A percentile compares a stretch with the other conserved stretches of the same genome.
Conservation (phyloP, 257 asterid species). For the Solanum corneliomulleri region DNA sequence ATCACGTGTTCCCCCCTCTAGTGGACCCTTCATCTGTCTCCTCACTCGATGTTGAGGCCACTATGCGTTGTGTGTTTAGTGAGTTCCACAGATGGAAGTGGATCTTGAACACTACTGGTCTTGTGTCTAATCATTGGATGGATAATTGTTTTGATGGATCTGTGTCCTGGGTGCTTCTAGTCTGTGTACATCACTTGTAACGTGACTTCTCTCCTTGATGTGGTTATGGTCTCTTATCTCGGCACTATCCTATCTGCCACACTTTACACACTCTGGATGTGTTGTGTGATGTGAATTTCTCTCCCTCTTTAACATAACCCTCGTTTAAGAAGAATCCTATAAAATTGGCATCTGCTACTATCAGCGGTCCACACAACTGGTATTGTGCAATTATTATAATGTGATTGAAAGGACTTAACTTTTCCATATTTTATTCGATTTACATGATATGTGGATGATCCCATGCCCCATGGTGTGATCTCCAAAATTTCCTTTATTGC, state of each 20-base stretch:
- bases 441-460: neutral
- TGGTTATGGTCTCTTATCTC: neutral
- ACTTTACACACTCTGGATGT: neutral
- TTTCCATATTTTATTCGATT: too few species aligned
- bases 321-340: neutral
- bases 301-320: neutral
- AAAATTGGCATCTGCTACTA: neutral
- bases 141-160: neutral
- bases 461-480: neutral
- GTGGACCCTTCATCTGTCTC: neutral
- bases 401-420: neutral
- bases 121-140: neutral
- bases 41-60: neutral
- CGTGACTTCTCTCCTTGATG: neutral
- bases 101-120: neutral
- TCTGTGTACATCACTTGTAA: neutral
- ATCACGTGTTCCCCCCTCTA: neutral
- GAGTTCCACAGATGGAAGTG: neutral
- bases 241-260: neutral
- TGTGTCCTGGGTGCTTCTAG: neutral
- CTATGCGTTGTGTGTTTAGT: neutral
- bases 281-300: neutral
- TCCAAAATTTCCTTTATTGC: neutral
- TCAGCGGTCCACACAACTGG: neutral
- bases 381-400: neutral